Evolutionary conservation across 2,329 filamentous ascomycete genomes (phyloP), one percentile per base, ranked within the genome.

Genomic region (Aureobasidium uvarum): DNA sequence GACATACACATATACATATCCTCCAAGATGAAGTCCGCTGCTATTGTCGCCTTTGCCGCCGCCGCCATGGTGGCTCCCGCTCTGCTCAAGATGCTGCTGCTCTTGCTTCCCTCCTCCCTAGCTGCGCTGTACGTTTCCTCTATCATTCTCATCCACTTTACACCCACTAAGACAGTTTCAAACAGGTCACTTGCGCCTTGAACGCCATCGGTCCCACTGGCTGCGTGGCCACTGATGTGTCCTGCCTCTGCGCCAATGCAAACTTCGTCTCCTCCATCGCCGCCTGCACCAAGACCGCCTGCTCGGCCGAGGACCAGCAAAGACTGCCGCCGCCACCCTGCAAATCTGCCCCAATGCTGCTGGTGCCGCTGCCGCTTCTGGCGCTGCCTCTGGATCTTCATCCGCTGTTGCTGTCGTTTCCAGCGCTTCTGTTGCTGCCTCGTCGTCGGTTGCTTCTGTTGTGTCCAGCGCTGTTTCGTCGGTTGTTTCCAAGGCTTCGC

Each of bases 81-180:
- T 28, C 52, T 55, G 52, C 52, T 55, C 52, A 55, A 16, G 52
- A 55, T 28, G 52, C 52, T 11, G 52, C 52, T 25, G 13, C 52
- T 23, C 52, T 55, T 33, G 52, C 52, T 16, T 20, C 52, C 11
- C 20, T 28, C 36, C 52, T 55, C 28, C 52, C 52, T 8, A 41
- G 33, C 36, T 55, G 52, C 52, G 52, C 52, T 55, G 52, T 55
- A 41, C 10, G 52, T 55, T n/a, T 33, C 14, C 16, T 25, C 33
- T 23, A 0, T 46, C 18, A 25, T 18, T 11, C 28, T 20, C 3
- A 7, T 6, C 5, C 6, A 25, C 18, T 23, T 25, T 16, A 39
- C 13, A 8, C 13, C 25, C 11, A 20, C 18, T 39, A 39, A 54
- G 7, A 52, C 28, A 25, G 7, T 36, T 18, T 2, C 18, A 25